Evolutionary conservation across 768 basidiomycete genomes (phyloP).

Genomic region (Leccinum subgranulosum): DNA sequence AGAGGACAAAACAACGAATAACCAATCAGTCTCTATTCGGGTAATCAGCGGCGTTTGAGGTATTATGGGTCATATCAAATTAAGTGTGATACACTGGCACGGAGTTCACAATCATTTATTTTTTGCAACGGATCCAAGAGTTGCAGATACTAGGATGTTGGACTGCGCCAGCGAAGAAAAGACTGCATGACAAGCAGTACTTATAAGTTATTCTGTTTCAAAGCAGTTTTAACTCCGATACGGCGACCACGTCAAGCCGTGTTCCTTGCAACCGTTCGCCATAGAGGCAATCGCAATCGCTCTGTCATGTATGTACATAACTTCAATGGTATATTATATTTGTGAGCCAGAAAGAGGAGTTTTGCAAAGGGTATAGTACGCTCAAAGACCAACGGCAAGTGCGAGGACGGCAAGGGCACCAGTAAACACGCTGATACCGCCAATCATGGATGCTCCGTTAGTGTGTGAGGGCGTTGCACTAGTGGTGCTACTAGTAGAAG

Average conservation of each 20-base stretch:
- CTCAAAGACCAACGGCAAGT: slow-evolving; percentile 14
- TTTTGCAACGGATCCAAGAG: no score
- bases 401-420: slow-evolving; percentile 10
- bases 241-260: background rate
- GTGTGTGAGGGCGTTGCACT: background rate
- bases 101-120: no score
- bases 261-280: no score
- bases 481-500: background rate
- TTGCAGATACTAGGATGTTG: no score
- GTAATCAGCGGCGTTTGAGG: background rate
- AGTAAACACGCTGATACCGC: slow-evolving; percentile 8
- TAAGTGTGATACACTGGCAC: no score
- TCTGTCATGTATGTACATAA: background rate
- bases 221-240: background rate
- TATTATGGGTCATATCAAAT: background rate
- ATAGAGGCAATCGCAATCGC: background rate
- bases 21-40: background rate
- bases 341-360: background rate
- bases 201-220: background rate
- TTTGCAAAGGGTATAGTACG: background rate
- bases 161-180: no score
- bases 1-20: background rate
- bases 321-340: background rate
- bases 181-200: no score
- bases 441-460: slow-evolving; percentile 4